A percentile compares a stretch with the other conserved stretches of the same genome.
phyloP scores from a whole-genome alignment of 2,329 filamentous ascomycete species.

The Epichloe bromicola region DNA sequence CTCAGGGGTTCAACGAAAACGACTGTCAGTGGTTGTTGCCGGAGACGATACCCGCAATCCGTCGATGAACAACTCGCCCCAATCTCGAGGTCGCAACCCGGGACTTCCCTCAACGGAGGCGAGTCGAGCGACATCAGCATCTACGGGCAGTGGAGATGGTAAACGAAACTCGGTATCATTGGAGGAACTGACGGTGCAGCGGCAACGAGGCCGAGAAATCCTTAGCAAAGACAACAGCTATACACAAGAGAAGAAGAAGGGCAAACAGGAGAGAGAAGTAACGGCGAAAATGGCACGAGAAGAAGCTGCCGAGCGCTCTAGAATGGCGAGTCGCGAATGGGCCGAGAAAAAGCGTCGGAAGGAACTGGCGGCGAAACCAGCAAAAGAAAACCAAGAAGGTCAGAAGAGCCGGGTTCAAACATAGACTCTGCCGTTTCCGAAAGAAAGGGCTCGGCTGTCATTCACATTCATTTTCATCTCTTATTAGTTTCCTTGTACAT shows the following conservation, averaged over 20 bases:
- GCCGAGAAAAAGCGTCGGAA: constrained; percentile 43
- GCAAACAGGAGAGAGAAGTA: constrained; percentile 40
- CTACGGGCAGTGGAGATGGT: constrained; percentile 29
- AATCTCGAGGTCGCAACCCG: constrained; percentile 16
- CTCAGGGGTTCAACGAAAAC: constrained; percentile 11
- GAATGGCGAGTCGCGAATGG: constrained; percentile 47
- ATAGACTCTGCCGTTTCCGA: not conserved
- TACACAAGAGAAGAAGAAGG: constrained; percentile 34
- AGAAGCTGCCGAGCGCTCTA: constrained; percentile 47
- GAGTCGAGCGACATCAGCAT: constrained; percentile 32
- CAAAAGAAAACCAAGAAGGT: constrained; percentile 3
- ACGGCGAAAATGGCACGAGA: constrained; percentile 42
- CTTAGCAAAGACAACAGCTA: constrained; percentile 38
- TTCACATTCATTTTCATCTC: not conserved
- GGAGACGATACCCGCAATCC: constrained; percentile 3
- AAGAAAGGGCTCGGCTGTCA: not conserved
- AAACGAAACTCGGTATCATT: constrained; percentile 36
- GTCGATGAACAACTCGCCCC: constrained; percentile 7
- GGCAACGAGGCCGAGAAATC: constrained; percentile 39
- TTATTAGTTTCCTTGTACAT: not conserved
- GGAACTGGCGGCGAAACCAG: constrained; percentile 14
- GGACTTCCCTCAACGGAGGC: constrained; percentile 12
- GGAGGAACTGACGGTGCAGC: constrained; percentile 38
- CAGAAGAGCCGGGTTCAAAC: not conserved
- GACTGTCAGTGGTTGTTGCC: constrained; percentile 11